phyloP scores from a whole-genome alignment of 1,284 basidiomycete genomes.

The Malassezia nana region DNA sequence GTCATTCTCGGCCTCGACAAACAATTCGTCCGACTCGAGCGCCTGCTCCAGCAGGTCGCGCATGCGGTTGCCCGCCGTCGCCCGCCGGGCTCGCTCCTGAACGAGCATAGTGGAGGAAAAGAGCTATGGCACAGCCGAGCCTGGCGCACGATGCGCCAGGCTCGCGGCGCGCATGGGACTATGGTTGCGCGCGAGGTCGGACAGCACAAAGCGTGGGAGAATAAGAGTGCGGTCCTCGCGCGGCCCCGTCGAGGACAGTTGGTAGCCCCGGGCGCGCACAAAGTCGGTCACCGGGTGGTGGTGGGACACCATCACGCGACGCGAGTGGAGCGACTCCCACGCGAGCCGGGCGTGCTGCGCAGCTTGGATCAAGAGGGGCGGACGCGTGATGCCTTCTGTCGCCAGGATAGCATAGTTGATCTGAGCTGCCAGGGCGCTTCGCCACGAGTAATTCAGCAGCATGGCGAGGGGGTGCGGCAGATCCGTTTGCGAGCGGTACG shows the following conservation, averaged over 20 bases:
- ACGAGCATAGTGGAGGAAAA: constrained; percentile 5
- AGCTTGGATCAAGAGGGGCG: neutral
- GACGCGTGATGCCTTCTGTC: constrained; percentile 52
- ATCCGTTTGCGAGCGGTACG: constrained; percentile 55
- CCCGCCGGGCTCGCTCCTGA: constrained; percentile 9
- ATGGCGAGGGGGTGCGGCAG: constrained; percentile 60
- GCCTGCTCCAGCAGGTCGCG: constrained; percentile 39
- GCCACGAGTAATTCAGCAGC: constrained; percentile 63
- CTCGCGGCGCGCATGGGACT: neutral
- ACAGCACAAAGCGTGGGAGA: neutral
- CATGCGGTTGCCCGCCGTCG: constrained; percentile 23
- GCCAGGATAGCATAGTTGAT: constrained; percentile 69
- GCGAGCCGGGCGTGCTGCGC: neutral
- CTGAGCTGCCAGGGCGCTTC: constrained; percentile 70
- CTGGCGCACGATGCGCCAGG: neutral
- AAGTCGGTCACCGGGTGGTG: constrained; percentile 1
- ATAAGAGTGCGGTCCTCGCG: neutral
- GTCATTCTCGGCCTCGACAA: constrained; percentile 39
- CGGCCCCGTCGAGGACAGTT: neutral
- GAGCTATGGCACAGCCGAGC: neutral
- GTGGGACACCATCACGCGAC: neutral
- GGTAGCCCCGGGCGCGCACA: neutral
- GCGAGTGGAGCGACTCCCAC: constrained; percentile 1
- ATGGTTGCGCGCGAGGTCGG: neutral
- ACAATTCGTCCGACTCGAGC: constrained; percentile 36